Evolutionary conservation across 208 protist genomes (phyloP), one percentile per base, ranked within the genome.

Genomic region (Leishmania mexicana): DNA sequence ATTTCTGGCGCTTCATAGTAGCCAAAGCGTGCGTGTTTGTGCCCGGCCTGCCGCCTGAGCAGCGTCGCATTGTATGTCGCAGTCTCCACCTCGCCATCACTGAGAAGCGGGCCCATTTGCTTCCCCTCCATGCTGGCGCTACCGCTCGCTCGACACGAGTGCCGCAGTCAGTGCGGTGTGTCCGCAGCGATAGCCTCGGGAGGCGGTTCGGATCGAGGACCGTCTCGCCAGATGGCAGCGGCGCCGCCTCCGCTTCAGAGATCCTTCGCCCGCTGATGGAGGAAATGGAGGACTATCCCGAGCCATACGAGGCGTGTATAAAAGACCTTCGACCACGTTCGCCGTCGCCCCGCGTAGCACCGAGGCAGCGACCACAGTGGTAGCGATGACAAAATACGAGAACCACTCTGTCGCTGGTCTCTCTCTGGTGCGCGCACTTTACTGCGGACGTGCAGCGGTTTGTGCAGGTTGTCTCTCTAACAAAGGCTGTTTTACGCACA

Each of bases 11-110:
- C 28, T 97, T 92, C 72, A 83, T 97, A 15, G 83, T 97, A 13
- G 74, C 92, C 78, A 97, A 97, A 76, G 89, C 92, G 42, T 91
- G 88, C 78, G 92, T 97, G 42, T 97, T 97, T 80, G 86, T 95
- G 53, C 91, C 90, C 3, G 88, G 67, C 71, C 67, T 95, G 35
- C 75, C 91, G 0, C 81, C 85, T 13, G 58, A 60, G 51, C 85
- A 94, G 74, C 88, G 93, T 1, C 86, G 90, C 13, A 60, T 84
- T 2, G 87, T 92, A 13, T 94, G 91, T 75, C 76, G 70, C 31
- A 75, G 73, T 38, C 79, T 96, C 10, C 75, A 93, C 53, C 65
- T 89, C 40, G 87, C 89, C 47, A 80, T 96, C 47, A 73, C 77
- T 2, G 86, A 90, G 62, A 88, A 89, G 77, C 88, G 90, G 4